Conservation (phyloP, 2,329 filamentous ascomycete species). For the Talaromyces sp. region DNA sequence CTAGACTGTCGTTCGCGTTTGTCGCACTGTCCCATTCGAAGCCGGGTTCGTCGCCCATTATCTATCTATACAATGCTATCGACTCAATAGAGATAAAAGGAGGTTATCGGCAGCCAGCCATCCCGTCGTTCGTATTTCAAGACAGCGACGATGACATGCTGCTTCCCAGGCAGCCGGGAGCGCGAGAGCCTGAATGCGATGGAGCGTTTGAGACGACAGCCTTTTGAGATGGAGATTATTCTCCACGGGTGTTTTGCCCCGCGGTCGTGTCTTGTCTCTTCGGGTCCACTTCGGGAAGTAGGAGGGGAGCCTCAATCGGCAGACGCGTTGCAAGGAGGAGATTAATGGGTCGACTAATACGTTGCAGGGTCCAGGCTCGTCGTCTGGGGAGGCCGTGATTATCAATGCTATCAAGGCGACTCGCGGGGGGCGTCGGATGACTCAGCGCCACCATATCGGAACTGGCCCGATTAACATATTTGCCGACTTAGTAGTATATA, state of each 20-base stretch:
- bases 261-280: not conserved
- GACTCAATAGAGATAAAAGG: not conserved
- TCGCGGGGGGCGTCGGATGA: not conserved
- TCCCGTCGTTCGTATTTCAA: not conserved
- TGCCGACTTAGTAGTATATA: too few relatives aligned
- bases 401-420: not conserved
- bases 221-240: not conserved
- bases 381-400: not conserved
- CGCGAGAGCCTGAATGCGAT: not conserved
- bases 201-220: not conserved
- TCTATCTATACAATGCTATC: not conserved
- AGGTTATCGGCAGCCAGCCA: not conserved
- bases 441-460: not conserved
- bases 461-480: too few relatives aligned
- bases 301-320: not conserved
- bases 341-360: not conserved
- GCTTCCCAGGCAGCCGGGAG: not conserved
- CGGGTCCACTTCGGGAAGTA: not conserved
- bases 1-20: slow-evolving; percentile 3
- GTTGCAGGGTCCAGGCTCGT: not conserved
- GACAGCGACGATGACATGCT: not conserved
- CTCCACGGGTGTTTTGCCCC: not conserved
- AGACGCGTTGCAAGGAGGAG: not conserved
- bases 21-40: slow-evolving; percentile 6
- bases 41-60: slow-evolving; percentile 6